Evolutionary conservation across 164 flowering plant genomes (phyloP), one percentile per base, ranked within the genome.

Genomic region (Annona cherimola): DNA sequence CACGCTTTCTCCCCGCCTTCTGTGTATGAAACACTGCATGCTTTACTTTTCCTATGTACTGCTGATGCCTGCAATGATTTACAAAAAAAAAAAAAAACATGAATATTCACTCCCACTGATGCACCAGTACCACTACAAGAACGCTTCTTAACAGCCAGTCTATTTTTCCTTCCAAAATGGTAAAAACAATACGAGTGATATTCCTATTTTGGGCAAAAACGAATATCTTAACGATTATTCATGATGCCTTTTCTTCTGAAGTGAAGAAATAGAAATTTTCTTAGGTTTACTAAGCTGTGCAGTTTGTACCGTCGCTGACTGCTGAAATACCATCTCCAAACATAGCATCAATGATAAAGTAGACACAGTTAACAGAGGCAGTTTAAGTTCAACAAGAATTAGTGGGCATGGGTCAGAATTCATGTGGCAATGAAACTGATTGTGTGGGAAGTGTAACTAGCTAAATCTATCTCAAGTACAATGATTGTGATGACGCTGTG

Each of bases 11-110:
- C 4, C 93, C 98, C 0, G 93, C 83, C 77, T 90, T 95, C 16
- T 89, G 97, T 42, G 99, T 89, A 67, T 92, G 98, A 76, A 95
- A 95, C 76, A 93, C 87, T 1, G 98, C 97, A 65, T 91, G 86
- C 79, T 90, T 93, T 71, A 91, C 97, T 81, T 95, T 95, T 2
- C 99, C 99, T 14, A 95, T 85, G 74, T 91, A 95, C 79, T 86
- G 85, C 44, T 91, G 96, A 79, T 91, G 96, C 99, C 99, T 94
- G 64, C 42, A 65, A 61, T 44, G 26, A 26, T 60, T 63, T 64
- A 66, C 4, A 4, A 41, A 44, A n/a, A 20, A 20, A 39, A 0
- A 44, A 18, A 16, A 41, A 57, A 60, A 40, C 55, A 43, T 50
- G 11, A n/a, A 9, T 57, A 41, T 9, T 43, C 42, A 14, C 5